These are phyloP conservation scores for Terana coerulea DNA, from an alignment of 768 basidiomycete species.

Conservation along the genomic window DNA sequence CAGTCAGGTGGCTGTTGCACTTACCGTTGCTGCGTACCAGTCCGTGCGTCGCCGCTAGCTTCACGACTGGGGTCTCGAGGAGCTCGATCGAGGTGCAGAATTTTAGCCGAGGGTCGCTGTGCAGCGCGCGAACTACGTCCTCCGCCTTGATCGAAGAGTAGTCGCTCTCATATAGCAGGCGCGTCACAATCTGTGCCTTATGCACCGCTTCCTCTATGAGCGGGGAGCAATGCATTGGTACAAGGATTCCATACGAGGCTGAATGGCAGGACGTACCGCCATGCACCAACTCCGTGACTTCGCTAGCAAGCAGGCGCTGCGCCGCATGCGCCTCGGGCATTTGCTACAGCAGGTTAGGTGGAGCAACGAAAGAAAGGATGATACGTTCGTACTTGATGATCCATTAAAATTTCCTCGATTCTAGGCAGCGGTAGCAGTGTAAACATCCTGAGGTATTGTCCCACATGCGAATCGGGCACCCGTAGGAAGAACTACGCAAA, in stretches of 20 bases:
- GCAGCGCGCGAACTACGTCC: conserved; percentile 58
- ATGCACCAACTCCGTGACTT: conserved; percentile 27
- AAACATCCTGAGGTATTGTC: conserved; percentile 75
- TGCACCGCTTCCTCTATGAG: conserved; percentile 19
- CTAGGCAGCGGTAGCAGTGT: conserved; percentile 64
- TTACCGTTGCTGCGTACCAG: conserved; percentile 63
- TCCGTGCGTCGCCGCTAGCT: conserved; percentile 55
- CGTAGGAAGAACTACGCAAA: conserved; percentile 79
- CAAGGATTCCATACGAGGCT: not conserved
- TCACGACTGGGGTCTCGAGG: conserved; percentile 48
- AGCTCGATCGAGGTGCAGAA: conserved; percentile 49
- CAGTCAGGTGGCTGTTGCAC: conserved; percentile 20
- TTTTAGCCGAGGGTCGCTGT: conserved; percentile 62
- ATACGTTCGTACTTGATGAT: conserved; percentile 48
- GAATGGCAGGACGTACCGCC: conserved; percentile 19
- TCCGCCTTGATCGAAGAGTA: conserved; percentile 39
- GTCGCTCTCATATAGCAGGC: conserved; percentile 24
- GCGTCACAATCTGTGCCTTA: conserved; percentile 21
- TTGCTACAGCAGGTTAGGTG: conserved; percentile 9
- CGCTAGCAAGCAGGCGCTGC: conserved; percentile 24
- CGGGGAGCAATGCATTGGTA: not conserved
- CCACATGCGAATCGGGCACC: conserved; percentile 76
- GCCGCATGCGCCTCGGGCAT: conserved; percentile 22
- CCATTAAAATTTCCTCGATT: conserved; percentile 52
- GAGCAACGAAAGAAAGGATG: not conserved